Evolutionary conservation across 352 stramenopile genomes (phyloP).

Genomic region (Pythium phragmiticola): DNA sequence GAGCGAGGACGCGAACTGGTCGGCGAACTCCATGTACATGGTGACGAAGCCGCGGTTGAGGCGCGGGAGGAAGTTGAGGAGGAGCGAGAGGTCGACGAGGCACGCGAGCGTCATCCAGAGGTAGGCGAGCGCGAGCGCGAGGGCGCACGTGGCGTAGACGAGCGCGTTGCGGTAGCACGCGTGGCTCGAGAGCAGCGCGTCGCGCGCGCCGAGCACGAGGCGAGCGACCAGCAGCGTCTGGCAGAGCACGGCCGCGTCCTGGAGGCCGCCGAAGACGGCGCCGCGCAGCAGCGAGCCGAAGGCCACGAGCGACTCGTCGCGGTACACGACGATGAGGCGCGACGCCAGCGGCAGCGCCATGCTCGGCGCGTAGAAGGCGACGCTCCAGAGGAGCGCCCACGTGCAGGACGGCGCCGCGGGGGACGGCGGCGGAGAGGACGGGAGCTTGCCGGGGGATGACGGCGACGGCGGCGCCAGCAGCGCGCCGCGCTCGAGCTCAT

Average conservation of each 20-base stretch:
- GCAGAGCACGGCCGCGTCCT: slow-evolving; percentile 17
- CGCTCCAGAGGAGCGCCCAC: neutral
- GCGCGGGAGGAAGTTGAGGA: slow-evolving; percentile 12
- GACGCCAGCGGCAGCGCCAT: neutral
- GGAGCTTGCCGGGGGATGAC: too few relatives aligned
- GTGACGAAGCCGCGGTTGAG: slow-evolving; percentile 17
- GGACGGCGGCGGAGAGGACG: too few relatives aligned
- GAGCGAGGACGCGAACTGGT: slow-evolving; percentile 18
- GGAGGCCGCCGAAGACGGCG: slow-evolving; percentile 8
- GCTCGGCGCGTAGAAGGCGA: slow-evolving; percentile 15
- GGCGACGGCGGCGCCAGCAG: too few relatives aligned
- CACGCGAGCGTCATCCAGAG: slow-evolving; percentile 19
- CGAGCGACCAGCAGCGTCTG: slow-evolving; percentile 12
- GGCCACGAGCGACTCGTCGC: neutral
- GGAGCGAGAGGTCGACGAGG: slow-evolving; percentile 17
- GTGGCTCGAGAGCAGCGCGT: neutral
- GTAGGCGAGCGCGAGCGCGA: slow-evolving; percentile 4
- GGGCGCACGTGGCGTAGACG: neutral
- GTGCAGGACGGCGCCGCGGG: too few relatives aligned
- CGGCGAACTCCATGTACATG: slow-evolving; percentile 18
- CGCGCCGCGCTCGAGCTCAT: too few relatives aligned
- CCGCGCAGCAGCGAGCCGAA: neutral
- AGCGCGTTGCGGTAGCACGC: too few relatives aligned
- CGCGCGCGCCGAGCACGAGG: neutral
- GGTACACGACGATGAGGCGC: slow-evolving; percentile 6